Percentiles rank a stretch among this genome's conserved stretches.
phyloP scores from a whole-genome alignment of 441 rosid genomes.

The Corymbia citriodora region DNA sequence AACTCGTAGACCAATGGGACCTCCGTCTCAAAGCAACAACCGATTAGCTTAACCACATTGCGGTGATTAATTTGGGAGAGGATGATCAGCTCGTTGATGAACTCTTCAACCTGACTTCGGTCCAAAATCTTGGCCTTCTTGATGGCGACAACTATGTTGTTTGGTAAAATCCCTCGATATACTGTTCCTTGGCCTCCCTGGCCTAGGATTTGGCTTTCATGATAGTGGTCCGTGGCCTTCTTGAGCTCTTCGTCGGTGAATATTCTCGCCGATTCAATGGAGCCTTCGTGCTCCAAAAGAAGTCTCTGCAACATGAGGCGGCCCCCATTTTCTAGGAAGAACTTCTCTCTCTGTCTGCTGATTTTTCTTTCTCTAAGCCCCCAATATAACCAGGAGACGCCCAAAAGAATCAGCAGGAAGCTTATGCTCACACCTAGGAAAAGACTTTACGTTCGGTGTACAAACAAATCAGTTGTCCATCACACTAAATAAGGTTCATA shows the following conservation, averaged over 20 bases:
- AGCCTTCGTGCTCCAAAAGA: neutral
- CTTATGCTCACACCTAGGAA: conserved; percentile 8
- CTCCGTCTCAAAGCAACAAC: conserved; percentile 16
- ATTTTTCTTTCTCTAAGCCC: conserved; percentile 11
- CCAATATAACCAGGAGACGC: conserved; percentile 8
- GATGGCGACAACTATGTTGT: conserved; percentile 19
- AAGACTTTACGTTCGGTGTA: neutral
- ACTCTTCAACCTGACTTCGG: conserved; percentile 10
- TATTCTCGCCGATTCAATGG: conserved; percentile 5
- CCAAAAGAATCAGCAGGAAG: conserved; percentile 3
- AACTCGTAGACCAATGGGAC: conserved; percentile 20
- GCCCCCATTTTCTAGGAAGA: conserved; percentile 34
- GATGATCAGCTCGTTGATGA: conserved; percentile 11
- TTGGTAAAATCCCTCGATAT: conserved; percentile 20
- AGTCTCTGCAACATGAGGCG: conserved; percentile 19
- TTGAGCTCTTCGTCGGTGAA: conserved; percentile 28
- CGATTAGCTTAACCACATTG: conserved; percentile 5
- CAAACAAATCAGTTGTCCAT: neutral
- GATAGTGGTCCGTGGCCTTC: conserved; percentile 33
- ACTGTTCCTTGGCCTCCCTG: conserved; percentile 43
- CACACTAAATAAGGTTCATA: neutral
- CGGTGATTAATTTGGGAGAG: conserved; percentile 19
- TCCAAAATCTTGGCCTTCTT: conserved; percentile 20
- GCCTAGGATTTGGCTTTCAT: conserved; percentile 25
- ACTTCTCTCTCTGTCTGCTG: conserved; percentile 9